phyloP scores from a whole-genome alignment of 1,139 yeast genomes.

The Blastobotrys arbuscula region DNA sequence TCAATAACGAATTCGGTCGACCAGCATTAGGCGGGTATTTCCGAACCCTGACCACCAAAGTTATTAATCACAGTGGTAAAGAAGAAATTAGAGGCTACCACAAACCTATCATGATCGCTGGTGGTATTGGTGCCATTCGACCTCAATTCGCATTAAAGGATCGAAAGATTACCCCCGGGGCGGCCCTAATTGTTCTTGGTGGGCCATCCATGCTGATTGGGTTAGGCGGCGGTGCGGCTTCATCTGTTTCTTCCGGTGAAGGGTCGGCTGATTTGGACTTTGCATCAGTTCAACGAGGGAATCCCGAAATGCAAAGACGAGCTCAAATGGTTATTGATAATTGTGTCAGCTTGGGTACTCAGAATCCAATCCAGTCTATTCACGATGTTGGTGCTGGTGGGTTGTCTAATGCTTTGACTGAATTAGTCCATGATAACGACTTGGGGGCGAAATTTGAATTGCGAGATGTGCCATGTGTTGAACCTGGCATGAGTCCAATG shows the following conservation, averaged over 20 bases:
- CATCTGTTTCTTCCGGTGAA: slow-evolving; percentile 91
- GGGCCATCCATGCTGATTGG: slow-evolving; percentile 99
- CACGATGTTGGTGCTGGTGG: slow-evolving; percentile 99
- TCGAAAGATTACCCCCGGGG: slow-evolving; percentile 84
- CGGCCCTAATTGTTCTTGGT: slow-evolving; percentile 88
- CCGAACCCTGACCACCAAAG: slow-evolving; percentile 85
- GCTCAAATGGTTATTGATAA: slow-evolving; percentile 97
- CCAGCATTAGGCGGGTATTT: slow-evolving; percentile 97
- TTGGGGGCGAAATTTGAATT: slow-evolving; percentile 91
- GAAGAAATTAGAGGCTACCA: slow-evolving; percentile 91
- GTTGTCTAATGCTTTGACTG: slow-evolving; percentile 93
- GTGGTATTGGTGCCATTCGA: slow-evolving; percentile 96
- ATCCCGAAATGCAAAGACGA: slow-evolving; percentile 98
- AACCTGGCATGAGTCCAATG: slow-evolving; percentile 99
- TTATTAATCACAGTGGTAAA: slow-evolving; percentile 54
- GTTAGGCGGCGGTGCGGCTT: slow-evolving; percentile 99
- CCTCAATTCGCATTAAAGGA: slow-evolving; percentile 90
- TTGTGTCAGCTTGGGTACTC: slow-evolving; percentile 76
- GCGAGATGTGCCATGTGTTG: slow-evolving; percentile 83
- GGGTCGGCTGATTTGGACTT: slow-evolving; percentile 94
- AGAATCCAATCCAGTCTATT: slow-evolving; percentile 87
- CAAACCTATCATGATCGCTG: slow-evolving; percentile 98
- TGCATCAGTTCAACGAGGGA: slow-evolving; percentile 98
- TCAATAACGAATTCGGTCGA: slow-evolving; percentile 97
- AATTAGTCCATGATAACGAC: slow-evolving; percentile 93